Evolutionary conservation across 2,329 filamentous ascomycete genomes (phyloP).

Genomic region (Penicillium sp.): DNA sequence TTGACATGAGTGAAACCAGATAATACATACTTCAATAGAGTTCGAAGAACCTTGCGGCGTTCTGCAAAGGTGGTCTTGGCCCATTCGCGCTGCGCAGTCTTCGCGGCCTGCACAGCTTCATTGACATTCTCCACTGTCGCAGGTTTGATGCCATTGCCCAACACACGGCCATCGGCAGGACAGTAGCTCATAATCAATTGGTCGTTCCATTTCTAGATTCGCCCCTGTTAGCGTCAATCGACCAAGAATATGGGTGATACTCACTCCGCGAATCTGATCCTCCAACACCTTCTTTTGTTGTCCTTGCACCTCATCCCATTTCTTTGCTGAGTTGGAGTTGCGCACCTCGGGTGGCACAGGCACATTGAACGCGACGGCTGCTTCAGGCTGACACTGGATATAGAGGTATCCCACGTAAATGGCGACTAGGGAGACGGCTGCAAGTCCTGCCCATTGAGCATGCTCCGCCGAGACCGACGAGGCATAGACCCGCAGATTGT

Average conservation of each 20-base stretch:
- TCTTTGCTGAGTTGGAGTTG: slow-evolving; percentile 26
- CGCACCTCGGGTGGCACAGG: slow-evolving; percentile 34
- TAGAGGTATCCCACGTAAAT: slow-evolving; percentile 32
- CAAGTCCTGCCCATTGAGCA: slow-evolving; percentile 21
- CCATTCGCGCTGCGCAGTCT: slow-evolving; percentile 71
- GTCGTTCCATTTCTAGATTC: slow-evolving; percentile 35
- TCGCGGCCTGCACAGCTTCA: slow-evolving; percentile 65
- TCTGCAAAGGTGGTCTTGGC: slow-evolving; percentile 68
- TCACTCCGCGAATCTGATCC: slow-evolving; percentile 36
- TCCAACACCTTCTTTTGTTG: slow-evolving; percentile 33
- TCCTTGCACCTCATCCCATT: slow-evolving; percentile 34
- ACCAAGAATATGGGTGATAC: not conserved
- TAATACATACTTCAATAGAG: slow-evolving; percentile 58
- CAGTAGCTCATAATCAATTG: slow-evolving; percentile 48
- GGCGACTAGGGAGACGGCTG: slow-evolving; percentile 28
- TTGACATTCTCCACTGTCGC: slow-evolving; percentile 73
- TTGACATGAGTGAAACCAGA: not conserved
- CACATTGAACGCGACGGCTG: slow-evolving; percentile 36
- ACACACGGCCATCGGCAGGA: slow-evolving; percentile 78
- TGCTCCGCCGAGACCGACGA: slow-evolving; percentile 14
- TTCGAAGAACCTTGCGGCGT: slow-evolving; percentile 70
- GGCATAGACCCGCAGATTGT: slow-evolving; percentile 17
- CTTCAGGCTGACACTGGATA: slow-evolving; percentile 27
- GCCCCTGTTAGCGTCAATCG: slow-evolving; percentile 12
- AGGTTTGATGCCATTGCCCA: slow-evolving; percentile 62